Conservation (phyloP, 2,329 filamentous ascomycete species). For the Raffaelea albimanens region DNA sequence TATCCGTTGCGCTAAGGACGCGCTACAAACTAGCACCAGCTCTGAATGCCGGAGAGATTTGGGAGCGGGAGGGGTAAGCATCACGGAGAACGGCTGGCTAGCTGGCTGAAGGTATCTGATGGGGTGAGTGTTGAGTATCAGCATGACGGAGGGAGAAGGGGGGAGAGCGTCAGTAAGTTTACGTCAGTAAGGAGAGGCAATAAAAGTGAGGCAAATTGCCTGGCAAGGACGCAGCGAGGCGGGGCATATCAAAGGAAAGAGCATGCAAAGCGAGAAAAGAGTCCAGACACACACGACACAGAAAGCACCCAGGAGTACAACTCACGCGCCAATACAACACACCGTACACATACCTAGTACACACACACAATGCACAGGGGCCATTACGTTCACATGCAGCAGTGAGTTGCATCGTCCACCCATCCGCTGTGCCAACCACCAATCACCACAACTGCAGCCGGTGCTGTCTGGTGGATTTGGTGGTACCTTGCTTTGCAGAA, state of each 20-base stretch:
- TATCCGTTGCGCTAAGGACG: too few species aligned
- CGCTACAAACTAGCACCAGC: too few species aligned
- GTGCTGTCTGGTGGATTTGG: not conserved
- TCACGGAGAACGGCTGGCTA: not conserved
- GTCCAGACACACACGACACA: not conserved
- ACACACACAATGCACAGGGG: not conserved
- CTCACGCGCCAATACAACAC: not conserved
- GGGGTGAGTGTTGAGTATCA: too few species aligned
- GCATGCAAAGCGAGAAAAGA: not conserved
- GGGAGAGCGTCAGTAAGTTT: too few species aligned
- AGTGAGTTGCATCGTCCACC: not conserved
- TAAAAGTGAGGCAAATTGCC: too few species aligned
- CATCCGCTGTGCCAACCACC: not conserved
- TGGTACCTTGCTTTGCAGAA: slow-evolving; percentile 7
- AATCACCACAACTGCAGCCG: not conserved
- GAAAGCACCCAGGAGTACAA: not conserved
- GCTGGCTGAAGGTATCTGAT: too few species aligned
- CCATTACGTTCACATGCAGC: slow-evolving; percentile 9
- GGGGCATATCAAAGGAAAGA: not conserved
- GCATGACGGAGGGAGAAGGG: too few species aligned
- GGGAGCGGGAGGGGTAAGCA: not conserved
- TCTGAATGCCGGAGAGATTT: too few species aligned
- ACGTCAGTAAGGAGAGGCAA: too few species aligned
- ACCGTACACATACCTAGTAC: too few species aligned
- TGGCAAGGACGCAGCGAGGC: too few species aligned